phyloP scores from a whole-genome alignment of 2,329 filamentous ascomycete genomes.

The Penicillium sp. region DNA sequence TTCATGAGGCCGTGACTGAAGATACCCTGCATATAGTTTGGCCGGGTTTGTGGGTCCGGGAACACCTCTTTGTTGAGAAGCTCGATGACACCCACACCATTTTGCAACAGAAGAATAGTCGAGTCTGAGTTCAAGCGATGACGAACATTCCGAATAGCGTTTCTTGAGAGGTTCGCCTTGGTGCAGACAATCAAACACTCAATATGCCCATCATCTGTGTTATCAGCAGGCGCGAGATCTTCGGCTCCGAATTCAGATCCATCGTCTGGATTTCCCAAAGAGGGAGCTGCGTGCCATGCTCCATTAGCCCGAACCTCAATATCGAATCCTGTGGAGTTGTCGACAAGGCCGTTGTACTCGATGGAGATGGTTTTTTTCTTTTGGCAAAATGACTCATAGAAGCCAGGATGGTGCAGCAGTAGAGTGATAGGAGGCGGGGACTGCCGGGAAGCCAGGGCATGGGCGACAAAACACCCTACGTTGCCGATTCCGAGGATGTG shows the following conservation, averaged over 20 bases:
- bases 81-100: conserved; percentile 82
- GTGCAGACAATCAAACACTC: conserved; percentile 73
- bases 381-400: conserved; percentile 36
- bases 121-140: conserved; percentile 65
- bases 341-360: conserved; percentile 40
- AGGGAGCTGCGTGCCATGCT: conserved; percentile 34
- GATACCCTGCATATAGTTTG: conserved; percentile 72
- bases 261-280: neutral
- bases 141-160: conserved; percentile 63
- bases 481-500: conserved; percentile 79
- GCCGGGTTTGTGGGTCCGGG: conserved; percentile 60
- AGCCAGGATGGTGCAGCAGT: conserved; percentile 61
- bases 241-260: neutral
- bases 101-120: conserved; percentile 72
- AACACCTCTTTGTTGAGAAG: conserved; percentile 70
- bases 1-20: conserved; percentile 58
- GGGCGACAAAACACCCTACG: conserved; percentile 74
- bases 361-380: conserved; percentile 35
- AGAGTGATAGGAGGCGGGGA: conserved; percentile 72
- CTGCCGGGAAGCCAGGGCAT: conserved; percentile 61
- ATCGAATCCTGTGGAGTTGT: conserved; percentile 45
- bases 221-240: neutral
- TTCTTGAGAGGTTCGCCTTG: conserved; percentile 68
- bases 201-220: conserved; percentile 54
- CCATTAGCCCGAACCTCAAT: conserved; percentile 38